phyloP scores from a whole-genome alignment of 2,329 filamentous ascomycete species.

The Neofusicoccum laricinum region DNA sequence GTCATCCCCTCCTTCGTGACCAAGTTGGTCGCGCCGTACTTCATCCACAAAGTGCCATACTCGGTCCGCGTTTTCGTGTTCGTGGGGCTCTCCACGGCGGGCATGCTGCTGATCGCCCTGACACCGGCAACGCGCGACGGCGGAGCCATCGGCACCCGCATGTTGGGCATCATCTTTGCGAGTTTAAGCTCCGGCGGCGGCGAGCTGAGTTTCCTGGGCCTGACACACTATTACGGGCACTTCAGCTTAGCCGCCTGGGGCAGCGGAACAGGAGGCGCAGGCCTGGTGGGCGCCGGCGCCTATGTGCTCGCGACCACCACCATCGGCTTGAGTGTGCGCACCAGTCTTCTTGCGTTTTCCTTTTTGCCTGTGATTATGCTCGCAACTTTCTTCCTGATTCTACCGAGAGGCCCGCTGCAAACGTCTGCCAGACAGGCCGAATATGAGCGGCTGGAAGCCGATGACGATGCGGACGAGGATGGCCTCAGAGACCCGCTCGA shows the following conservation, averaged over 20 bases:
- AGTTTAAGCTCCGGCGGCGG: constrained; percentile 83
- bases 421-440: constrained; percentile 42
- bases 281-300: constrained; percentile 78
- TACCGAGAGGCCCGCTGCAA: constrained; percentile 68
- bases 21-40: constrained; percentile 88
- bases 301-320: constrained; percentile 85
- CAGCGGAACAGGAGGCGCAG: constrained; percentile 86
- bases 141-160: constrained; percentile 67
- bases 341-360: constrained; percentile 73
- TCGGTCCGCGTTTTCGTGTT: constrained; percentile 70
- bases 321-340: constrained; percentile 69
- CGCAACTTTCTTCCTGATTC: constrained; percentile 76
- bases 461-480: constrained; percentile 39
- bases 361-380: constrained; percentile 80
- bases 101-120: constrained; percentile 86
- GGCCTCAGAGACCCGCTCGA: constrained; percentile 17
- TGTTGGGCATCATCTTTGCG: constrained; percentile 79
- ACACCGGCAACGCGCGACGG: constrained; percentile 61
- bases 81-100: constrained; percentile 69
- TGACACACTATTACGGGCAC: constrained; percentile 91
- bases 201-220: constrained; percentile 83
- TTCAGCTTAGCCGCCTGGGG: constrained; percentile 89
- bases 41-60: constrained; percentile 87
- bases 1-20: constrained; percentile 85
- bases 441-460: constrained; percentile 53